A percentile compares a stretch with the other conserved stretches of the same genome.
Evolutionary conservation across 208 protist species (phyloP).

Genomic region (Crithidia bombi): DNA sequence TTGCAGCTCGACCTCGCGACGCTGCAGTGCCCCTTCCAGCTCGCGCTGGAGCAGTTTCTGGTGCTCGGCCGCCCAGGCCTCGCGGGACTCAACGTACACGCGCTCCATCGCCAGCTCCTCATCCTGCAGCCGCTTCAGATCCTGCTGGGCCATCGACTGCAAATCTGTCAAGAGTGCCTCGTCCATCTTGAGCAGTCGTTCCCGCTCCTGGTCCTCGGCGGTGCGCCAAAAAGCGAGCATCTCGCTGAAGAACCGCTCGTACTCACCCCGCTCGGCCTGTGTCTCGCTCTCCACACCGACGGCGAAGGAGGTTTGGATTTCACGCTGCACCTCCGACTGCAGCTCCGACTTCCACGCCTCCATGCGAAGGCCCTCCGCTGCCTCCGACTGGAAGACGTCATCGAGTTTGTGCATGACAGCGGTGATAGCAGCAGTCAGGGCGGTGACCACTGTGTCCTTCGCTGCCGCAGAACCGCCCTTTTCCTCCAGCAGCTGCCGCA

Average conservation of each 20-base stretch:
- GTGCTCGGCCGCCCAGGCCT: conserved; percentile 71
- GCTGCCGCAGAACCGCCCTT: conserved; percentile 24
- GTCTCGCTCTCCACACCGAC: conserved; percentile 63
- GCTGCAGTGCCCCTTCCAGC: conserved; percentile 51
- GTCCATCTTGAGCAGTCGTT: conserved; percentile 77
- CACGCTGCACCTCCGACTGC: conserved; percentile 58
- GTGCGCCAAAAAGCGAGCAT: conserved; percentile 76
- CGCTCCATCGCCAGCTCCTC: conserved; percentile 81
- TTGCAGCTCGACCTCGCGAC: conserved; percentile 61
- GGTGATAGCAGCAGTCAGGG: conserved; percentile 56
- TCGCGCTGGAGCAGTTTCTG: conserved; percentile 67
- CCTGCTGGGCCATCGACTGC: conserved; percentile 65
- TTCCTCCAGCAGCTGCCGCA: conserved; percentile 49
- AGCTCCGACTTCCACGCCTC: conserved; percentile 59
- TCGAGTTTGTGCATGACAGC: conserved; percentile 62
- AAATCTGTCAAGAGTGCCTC: conserved; percentile 73
- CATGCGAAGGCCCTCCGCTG: conserved; percentile 22
- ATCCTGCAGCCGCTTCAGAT: conserved; percentile 64
- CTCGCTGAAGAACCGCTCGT: conserved; percentile 62
- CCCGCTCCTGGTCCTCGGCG: conserved; percentile 68
- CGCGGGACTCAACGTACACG: conserved; percentile 70
- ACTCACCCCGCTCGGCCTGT: conserved; percentile 64
- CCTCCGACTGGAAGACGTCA: conserved; percentile 47
- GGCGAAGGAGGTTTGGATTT: conserved; percentile 76
- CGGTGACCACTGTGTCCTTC: conserved; percentile 44